Conservation (phyloP, 2,329 filamentous ascomycete genomes). For the Fusarium citri region DNA sequence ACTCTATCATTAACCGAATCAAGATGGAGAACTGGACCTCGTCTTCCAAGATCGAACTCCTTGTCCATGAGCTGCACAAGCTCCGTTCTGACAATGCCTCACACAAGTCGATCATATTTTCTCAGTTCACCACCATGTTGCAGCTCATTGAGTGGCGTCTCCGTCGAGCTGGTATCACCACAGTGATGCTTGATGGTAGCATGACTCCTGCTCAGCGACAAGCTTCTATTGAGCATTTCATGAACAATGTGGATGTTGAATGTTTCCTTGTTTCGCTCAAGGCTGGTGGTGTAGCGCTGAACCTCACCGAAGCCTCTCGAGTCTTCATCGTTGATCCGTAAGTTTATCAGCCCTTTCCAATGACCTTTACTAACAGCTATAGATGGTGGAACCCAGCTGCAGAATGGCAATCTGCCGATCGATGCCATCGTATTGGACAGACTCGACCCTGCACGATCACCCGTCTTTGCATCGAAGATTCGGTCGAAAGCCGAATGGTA, state of each 20-base stretch:
- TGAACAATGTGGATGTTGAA: slow-evolving; percentile 93
- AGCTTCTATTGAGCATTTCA: slow-evolving; percentile 94
- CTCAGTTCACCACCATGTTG: slow-evolving; percentile 96
- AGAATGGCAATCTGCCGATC: slow-evolving; percentile 97
- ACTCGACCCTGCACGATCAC: slow-evolving; percentile 94
- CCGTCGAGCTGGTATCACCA: slow-evolving; percentile 95
- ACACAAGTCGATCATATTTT: slow-evolving; percentile 97
- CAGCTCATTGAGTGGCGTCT: slow-evolving; percentile 98
- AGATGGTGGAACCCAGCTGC: slow-evolving; percentile 99
- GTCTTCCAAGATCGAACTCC: slow-evolving; percentile 96
- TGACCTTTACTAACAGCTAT: slow-evolving; percentile 43
- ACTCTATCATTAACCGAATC: slow-evolving; percentile 97
- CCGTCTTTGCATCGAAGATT: slow-evolving; percentile 94
- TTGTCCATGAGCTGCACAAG: slow-evolving; percentile 93
- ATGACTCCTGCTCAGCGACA: slow-evolving; percentile 96
- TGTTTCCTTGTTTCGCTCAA: slow-evolving; percentile 97
- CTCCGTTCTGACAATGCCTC: slow-evolving; percentile 92
- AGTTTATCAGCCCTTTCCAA: slow-evolving; percentile 54
- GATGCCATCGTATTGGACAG: slow-evolving; percentile 95
- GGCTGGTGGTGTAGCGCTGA: slow-evolving; percentile 94
- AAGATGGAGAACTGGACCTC: slow-evolving; percentile 99
- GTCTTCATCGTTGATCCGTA: slow-evolving; percentile 97
- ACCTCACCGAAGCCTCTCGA: slow-evolving; percentile 91
- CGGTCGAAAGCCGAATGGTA: slow-evolving; percentile 95
- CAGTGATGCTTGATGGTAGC: slow-evolving; percentile 96